Percentiles rank a stretch among this genome's conserved stretches.
phyloP scores from a whole-genome alignment of 495 filamentous ascomycete species.

The Jackrogersella multiformis region DNA sequence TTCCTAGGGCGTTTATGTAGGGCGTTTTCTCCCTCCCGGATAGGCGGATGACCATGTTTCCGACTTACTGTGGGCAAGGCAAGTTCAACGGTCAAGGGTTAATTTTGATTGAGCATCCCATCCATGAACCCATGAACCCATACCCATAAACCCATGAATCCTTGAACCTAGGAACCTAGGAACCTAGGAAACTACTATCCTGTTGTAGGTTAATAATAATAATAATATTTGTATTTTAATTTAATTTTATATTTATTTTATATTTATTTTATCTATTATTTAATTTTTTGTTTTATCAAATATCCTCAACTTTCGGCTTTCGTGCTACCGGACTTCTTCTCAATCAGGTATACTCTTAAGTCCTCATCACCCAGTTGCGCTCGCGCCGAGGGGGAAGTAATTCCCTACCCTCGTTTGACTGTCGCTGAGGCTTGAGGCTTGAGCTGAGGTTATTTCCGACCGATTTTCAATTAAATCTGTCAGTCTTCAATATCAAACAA shows the following conservation, averaged over 20 bases:
- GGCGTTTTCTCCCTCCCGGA: slow-evolving; percentile 34
- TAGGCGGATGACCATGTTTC: slow-evolving; percentile 45
- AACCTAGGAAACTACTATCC: no score
- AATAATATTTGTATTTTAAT: no score
- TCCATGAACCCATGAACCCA: not conserved
- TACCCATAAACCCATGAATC: no score
- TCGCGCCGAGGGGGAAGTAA: slow-evolving; percentile 19
- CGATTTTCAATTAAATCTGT: not conserved
- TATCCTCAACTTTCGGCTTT: slow-evolving; percentile 7
- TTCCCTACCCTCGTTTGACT: slow-evolving; percentile 26
- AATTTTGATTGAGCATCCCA: slow-evolving; percentile 14
- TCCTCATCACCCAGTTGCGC: slow-evolving; percentile 13
- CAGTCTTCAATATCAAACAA: not conserved
- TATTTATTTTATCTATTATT: no score
- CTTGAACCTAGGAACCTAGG: no score
- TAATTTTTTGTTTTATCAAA: not conserved
- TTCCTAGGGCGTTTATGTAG: slow-evolving; percentile 13
- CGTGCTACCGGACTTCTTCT: slow-evolving; percentile 37
- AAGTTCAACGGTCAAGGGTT: slow-evolving; percentile 21
- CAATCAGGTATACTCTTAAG: slow-evolving; percentile 40
- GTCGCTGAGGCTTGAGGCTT: slow-evolving; percentile 16
- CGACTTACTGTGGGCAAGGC: slow-evolving; percentile 36
- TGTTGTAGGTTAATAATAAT: not conserved
- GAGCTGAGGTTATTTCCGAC: slow-evolving; percentile 11
- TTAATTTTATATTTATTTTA: not conserved